A percentile compares a stretch with the other conserved stretches of the same genome.
Conservation (phyloP, 1,284 basidiomycete species). For the Phlebopus sp. region DNA sequence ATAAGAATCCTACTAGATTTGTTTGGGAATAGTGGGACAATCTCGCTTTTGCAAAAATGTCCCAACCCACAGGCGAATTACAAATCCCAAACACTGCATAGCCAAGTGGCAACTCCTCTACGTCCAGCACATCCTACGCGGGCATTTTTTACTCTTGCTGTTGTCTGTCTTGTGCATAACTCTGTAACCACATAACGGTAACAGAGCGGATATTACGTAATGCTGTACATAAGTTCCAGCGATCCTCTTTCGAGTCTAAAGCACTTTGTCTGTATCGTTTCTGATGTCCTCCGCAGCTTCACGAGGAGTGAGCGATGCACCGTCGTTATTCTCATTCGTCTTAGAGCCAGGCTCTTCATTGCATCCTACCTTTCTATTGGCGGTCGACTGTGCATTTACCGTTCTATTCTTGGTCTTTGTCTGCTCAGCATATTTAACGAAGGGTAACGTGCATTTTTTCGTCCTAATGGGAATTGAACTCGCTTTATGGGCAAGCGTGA, state of each 20-base stretch:
- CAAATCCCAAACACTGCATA: not conserved
- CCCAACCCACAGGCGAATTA: not conserved
- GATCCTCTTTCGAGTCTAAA: too few species aligned
- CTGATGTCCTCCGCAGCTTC: conserved; percentile 22
- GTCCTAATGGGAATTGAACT: conserved; percentile 60
- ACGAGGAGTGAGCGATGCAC: conserved; percentile 2
- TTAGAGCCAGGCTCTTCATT: conserved; percentile 72
- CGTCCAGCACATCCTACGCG: too few species aligned
- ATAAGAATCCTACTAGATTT: not conserved
- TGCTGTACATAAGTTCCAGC: too few species aligned
- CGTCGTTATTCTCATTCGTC: conserved; percentile 48
- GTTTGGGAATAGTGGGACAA: not conserved
- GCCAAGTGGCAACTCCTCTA: not conserved
- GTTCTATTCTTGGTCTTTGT: conserved; percentile 58
- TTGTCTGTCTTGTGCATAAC: too few species aligned
- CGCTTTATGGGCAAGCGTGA: conserved; percentile 71
- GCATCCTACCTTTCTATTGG: conserved; percentile 62
- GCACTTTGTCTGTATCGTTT: too few species aligned
- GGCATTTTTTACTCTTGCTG: too few species aligned
- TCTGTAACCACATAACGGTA: too few species aligned
- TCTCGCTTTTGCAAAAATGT: not conserved
- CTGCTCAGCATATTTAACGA: conserved; percentile 51
- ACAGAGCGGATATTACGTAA: too few species aligned
- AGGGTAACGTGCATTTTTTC: conserved; percentile 62
- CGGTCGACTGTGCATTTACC: conserved; percentile 60